Evolutionary conservation across 805 yeast genomes (phyloP), one percentile per base, ranked within the genome.

Genomic region (Lachancea dasiensis): DNA sequence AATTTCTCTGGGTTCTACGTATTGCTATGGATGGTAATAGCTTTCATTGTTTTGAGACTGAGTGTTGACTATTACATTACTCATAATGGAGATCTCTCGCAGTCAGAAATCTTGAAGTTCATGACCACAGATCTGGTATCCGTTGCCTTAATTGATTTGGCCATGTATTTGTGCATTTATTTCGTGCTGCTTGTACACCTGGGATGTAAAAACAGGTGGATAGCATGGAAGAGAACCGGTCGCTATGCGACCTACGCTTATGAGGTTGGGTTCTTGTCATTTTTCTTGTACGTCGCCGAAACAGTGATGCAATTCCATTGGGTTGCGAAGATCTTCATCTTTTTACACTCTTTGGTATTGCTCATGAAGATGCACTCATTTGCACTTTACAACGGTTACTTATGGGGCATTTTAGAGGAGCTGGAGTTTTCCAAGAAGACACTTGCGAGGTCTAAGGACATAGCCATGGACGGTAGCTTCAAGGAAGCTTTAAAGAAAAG

Each of bases 331-430:
- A 89, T 89, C 29, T 92, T 86, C 52, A 63, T 92, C 45, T 73
- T 86, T 43, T 65, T 92, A 36, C 98, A 92, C 56, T 76, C 87
- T 8, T 67, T 86, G 34, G 97, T 92, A 2, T 67, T 87, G 47
- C 57, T 94, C 49, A 92, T 92, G 99, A 92, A 92, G 58, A 81
- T 82, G 77, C 97, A 92, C 59, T 87, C 97, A 2, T 92, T 80
- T 57, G 86, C 86, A 2, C 87, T 84, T 53, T 92, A 79, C 64
- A 89, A 89, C 54, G 98, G 97, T 0, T 86, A 90, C 56, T 64
- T 92, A 42, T 85, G 94, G 87, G 63, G 58, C 23, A 74, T 81
- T 30, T 51, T 58, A 16, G 60, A 65, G 11, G 90, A 84, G 52
- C 62, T 81, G 30, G 49, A 66, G 3, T 71, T 67, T 41, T 73